A percentile compares a stretch with the other conserved stretches of the same genome.
These are phyloP conservation scores for Limonium bicolor DNA, from an alignment of 148 eudicot genomes.

Conservation along the genomic window DNA sequence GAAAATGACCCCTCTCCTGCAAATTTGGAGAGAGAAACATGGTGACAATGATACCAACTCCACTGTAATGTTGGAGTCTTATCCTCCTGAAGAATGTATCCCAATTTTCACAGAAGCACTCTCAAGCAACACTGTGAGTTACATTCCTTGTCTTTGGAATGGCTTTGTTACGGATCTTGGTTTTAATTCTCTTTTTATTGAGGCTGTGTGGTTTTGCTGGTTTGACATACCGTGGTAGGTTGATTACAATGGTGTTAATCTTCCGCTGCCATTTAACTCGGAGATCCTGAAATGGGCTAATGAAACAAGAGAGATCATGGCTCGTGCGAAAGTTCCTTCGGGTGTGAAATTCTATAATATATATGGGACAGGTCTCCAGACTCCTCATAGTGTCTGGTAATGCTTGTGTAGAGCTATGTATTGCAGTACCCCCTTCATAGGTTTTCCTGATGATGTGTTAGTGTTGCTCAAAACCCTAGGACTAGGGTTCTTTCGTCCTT, in stretches of 20 bases:
- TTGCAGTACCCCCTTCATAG: too few species aligned
- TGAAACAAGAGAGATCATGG: conserved; percentile 59
- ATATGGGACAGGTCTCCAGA: conserved; percentile 73
- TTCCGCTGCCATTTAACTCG: conserved; percentile 69
- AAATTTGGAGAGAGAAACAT: conserved; percentile 67
- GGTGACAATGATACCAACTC: conserved; percentile 45
- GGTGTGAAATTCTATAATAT: conserved; percentile 84
- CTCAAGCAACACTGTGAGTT: conserved; percentile 57
- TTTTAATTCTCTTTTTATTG: too few species aligned
- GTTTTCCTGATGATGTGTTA: background rate
- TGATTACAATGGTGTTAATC: conserved; percentile 41
- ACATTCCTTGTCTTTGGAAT: conserved; percentile 1
- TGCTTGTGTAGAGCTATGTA: background rate
- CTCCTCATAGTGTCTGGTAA: conserved; percentile 93
- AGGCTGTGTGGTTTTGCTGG: background rate
- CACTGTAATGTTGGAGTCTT: conserved; percentile 43
- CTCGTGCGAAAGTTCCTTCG: conserved; percentile 55
- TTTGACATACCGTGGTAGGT: conserved; percentile 24
- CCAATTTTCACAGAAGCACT: conserved; percentile 50
- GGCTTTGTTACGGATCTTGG: too few species aligned
- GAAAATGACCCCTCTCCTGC: conserved; percentile 62
- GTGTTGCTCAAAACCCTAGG: background rate
- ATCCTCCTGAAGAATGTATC: conserved; percentile 48
- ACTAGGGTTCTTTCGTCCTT: background rate
- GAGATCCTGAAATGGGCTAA: conserved; percentile 78